Base-by-base conservation (phyloP, 768 basidiomycete species). In the Asterophora parasitica region DNA sequence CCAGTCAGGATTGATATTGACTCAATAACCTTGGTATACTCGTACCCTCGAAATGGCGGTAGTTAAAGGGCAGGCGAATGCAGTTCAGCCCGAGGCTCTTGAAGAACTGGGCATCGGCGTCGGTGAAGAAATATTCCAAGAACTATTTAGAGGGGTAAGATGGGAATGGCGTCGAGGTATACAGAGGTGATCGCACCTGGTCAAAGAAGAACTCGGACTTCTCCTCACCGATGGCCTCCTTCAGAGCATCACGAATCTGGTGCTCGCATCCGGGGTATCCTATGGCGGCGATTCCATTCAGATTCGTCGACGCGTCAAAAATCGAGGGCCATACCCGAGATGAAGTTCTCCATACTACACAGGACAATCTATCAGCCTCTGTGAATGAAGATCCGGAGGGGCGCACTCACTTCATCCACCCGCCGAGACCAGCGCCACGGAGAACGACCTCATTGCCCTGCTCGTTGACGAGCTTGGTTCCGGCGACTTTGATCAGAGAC, bases 131-230 rank as follows among this genome's bases (percentile, higher is more conserved):
- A 61, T 89, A 82, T 61, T 90, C 85, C 10, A 91, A 72, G 65
- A 90, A 88, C 85, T 89, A n/a, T n/a, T n/a, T n/a, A n/a, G n/a
- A n/a, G n/a, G n/a, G n/a, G n/a, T n/a, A n/a, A n/a, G n/a, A n/a
- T n/a, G n/a, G n/a, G n/a, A n/a, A n/a, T n/a, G n/a, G n/a, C n/a
- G n/a, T n/a, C n/a, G n/a, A 23, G 6, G 23, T 27, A 27, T 2
- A 11, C 27, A 12, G 7, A n/a, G 23, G 17, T 4, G 3, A 11
- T 27, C 15, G 20, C 48, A 83, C 88, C 74, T 85, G 88, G 74
- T 92, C 86, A 59, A 91, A 92, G 73, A 90, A 92, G 63, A 82
- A 82, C 9, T 81, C 80, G 7, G 83, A 78, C 62, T 87, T 85
- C 38, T 76, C 75, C 42, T 74, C 50, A 0, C 89, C 89, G 20